Evolutionary conservation across 495 filamentous ascomycete genomes (phyloP), one percentile per base, ranked within the genome.

Genomic region (Aspergillus bertholletiae): DNA sequence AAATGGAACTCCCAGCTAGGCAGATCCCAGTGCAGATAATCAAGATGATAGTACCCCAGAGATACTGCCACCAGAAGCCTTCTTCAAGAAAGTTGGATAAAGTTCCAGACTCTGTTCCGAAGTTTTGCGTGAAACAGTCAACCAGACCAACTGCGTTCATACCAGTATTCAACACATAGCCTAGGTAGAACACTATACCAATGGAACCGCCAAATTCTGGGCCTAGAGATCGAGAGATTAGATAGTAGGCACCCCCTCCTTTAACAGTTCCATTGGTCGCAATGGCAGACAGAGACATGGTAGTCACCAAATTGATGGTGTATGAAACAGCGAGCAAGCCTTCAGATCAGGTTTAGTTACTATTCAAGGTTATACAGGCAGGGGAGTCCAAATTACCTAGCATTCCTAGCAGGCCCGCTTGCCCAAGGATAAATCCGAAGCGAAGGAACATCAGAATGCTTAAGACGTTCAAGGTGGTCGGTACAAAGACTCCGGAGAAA

Each of bases 151-250:
- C 89, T 12, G 92, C 85, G 62, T 96, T 96, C 80, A 96, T 86
- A 15, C 87, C 88, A 2, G 90, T 93, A 66, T 94, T 95, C 65
- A 96, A 81, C 1, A 89, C 87, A 56, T 87, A 86, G 15, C 90
- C 89, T 15, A 95, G 72, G 64, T 93, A 96, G 66, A 95, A 93
- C 8, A 96, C 84, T n/a, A 95, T 71, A 3, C 90, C 90, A 47
- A 96, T 96, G 5, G 87, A 89, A n/a, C 90, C 90, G 27, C 90
- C 90, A 64, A 96, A 96, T 58, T 96, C 90, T 12, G 90, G 90
- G 5, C 90, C 90, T 18, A 96, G 71, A 28, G 88, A 91, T 49
- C 90, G 83, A 13, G 90, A 95, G 47, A 96, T 96, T 50, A 96
- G 71, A 57, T 93, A 96, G 64, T 96, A 96, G 24, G 90, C 90